A percentile compares a stretch with the other conserved stretches of the same genome.
Conservation (phyloP, 352 stramenopile genomes). For the Phytophthora rubi region DNA sequence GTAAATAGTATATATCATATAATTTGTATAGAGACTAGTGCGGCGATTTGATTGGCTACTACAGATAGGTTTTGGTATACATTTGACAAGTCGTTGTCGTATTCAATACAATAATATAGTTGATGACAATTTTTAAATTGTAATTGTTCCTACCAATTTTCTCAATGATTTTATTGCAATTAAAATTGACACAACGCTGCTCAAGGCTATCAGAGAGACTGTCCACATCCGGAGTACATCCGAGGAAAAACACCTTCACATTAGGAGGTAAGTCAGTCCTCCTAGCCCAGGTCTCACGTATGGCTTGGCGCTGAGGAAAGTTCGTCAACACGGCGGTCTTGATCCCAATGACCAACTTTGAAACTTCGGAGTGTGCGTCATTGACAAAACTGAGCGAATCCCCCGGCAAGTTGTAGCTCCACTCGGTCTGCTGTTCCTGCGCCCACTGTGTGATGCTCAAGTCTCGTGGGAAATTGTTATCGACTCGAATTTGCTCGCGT, state of each 20-base stretch:
- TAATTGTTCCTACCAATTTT: too few relatives aligned
- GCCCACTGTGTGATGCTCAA: not conserved
- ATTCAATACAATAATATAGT: too few relatives aligned
- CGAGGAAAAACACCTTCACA: slow-evolving; percentile 36
- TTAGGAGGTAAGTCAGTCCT: slow-evolving; percentile 3
- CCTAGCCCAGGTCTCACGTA: slow-evolving; percentile 47
- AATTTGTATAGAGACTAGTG: too few relatives aligned
- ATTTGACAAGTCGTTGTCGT: too few relatives aligned
- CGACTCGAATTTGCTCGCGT: not conserved
- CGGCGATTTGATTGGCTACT: too few relatives aligned
- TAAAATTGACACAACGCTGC: too few relatives aligned
- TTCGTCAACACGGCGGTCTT: slow-evolving; percentile 41
- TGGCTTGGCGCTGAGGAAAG: slow-evolving; percentile 40
- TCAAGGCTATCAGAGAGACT: not conserved
- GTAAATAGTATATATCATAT: too few relatives aligned
- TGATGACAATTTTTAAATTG: too few relatives aligned
- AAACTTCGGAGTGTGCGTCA: not conserved
- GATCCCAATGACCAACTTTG: slow-evolving; percentile 38
- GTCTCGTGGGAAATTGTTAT: not conserved
- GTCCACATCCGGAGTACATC: slow-evolving; percentile 15
- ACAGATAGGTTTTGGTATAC: too few relatives aligned
- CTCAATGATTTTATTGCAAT: too few relatives aligned
- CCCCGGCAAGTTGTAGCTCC: not conserved
- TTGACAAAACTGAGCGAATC: not conserved
- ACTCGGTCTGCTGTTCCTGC: slow-evolving; percentile 4